Conservation (phyloP, 768 basidiomycete species). For the Rhizopogon vesiculosus region DNA sequence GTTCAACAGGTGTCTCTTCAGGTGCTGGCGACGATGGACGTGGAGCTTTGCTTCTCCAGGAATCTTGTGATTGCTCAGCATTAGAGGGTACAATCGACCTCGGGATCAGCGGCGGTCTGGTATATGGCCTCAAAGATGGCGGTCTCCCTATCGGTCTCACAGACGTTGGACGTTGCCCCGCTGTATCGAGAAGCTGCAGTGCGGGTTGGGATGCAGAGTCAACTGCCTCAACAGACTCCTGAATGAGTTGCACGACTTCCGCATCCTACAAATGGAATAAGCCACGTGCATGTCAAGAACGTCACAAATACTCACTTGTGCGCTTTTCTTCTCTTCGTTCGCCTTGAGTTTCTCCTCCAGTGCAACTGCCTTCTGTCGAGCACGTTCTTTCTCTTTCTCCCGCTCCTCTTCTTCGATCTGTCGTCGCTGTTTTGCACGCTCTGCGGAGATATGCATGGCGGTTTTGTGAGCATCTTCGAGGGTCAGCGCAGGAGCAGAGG, state of each 20-base stretch:
- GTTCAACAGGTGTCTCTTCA: slow-evolving; percentile 27
- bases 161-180: slow-evolving; percentile 4
- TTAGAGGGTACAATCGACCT: neutral
- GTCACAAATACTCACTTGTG: slow-evolving; percentile 13
- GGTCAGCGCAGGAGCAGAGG: slow-evolving; percentile 31
- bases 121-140: slow-evolving; percentile 28
- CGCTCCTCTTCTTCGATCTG: slow-evolving; percentile 83
- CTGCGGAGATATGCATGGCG: slow-evolving; percentile 81
- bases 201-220: slow-evolving; percentile 16
- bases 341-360: slow-evolving; percentile 64
- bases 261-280: slow-evolving; percentile 23
- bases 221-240: slow-evolving; percentile 44
- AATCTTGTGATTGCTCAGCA: slow-evolving; percentile 29
- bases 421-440: slow-evolving; percentile 73
- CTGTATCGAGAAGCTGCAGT: slow-evolving; percentile 1
- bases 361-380: slow-evolving; percentile 73
- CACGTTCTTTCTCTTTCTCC: slow-evolving; percentile 75
- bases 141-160: slow-evolving; percentile 23
- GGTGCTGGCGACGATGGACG: slow-evolving; percentile 22
- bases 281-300: slow-evolving; percentile 11
- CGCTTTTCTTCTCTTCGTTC: slow-evolving; percentile 7
- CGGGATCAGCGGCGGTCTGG: slow-evolving; percentile 17
- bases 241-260: slow-evolving; percentile 40
- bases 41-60: slow-evolving; percentile 55
- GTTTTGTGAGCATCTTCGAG: slow-evolving; percentile 68